A percentile compares a stretch with the other conserved stretches of the same genome.
These are phyloP conservation scores for Coniochaeta pulveracea DNA, from an alignment of 2,329 filamentous ascomycete species.

Conservation along the genomic window DNA sequence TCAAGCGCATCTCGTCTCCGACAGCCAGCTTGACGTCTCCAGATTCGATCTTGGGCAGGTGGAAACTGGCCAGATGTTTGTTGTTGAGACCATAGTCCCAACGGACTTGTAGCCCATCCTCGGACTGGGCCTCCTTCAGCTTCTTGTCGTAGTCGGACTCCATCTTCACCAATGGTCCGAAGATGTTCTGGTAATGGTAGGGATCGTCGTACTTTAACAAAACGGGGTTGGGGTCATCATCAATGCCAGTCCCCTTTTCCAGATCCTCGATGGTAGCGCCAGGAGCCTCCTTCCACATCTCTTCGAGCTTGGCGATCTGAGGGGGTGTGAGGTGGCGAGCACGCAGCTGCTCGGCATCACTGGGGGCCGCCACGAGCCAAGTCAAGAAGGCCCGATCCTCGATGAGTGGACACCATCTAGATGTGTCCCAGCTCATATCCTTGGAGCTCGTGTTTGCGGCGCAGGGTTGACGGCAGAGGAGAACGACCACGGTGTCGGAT, in stretches of 20 bases:
- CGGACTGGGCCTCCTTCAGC: slow-evolving; percentile 93
- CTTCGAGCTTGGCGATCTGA: slow-evolving; percentile 91
- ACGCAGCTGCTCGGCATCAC: slow-evolving; percentile 90
- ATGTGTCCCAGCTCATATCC: slow-evolving; percentile 99
- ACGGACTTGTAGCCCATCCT: slow-evolving; percentile 85
- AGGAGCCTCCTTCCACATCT: slow-evolving; percentile 96
- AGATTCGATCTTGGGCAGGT: slow-evolving; percentile 91
- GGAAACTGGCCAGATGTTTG: slow-evolving; percentile 92
- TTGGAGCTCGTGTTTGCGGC: slow-evolving; percentile 91
- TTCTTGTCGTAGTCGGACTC: slow-evolving; percentile 99
- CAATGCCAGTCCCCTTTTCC: slow-evolving; percentile 81
- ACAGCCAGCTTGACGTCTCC: slow-evolving; percentile 97
- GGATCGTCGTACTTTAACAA: slow-evolving; percentile 92
- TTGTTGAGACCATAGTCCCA: slow-evolving; percentile 97
- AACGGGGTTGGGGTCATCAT: slow-evolving; percentile 91
- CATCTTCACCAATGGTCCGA: slow-evolving; percentile 95
- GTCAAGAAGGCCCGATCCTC: slow-evolving; percentile 90
- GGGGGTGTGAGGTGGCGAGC: slow-evolving; percentile 87
- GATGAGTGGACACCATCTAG: slow-evolving; percentile 93
- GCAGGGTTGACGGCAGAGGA: slow-evolving; percentile 92
- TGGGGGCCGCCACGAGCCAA: slow-evolving; percentile 84
- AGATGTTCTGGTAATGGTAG: slow-evolving; percentile 98
- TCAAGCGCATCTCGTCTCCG: slow-evolving; percentile 94
- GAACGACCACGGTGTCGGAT: slow-evolving; percentile 93
- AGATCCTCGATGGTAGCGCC: slow-evolving; percentile 81